Evolutionary conservation across 2,329 filamentous ascomycete species (phyloP).

Genomic region (Alternaria incomplexa): DNA sequence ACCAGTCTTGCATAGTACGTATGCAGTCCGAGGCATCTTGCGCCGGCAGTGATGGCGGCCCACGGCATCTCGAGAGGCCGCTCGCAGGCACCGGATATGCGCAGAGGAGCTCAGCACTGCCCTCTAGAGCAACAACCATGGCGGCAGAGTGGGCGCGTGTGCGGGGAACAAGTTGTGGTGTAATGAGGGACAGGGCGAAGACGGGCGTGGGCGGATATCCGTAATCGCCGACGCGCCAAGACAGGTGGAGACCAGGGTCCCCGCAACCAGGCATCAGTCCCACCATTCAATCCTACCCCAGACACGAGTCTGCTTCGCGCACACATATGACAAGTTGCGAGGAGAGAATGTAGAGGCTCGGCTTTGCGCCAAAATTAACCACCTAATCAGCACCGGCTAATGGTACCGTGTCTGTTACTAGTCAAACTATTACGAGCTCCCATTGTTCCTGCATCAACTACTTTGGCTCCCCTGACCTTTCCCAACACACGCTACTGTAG

Average conservation of each 20-base stretch:
- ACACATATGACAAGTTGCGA: neutral
- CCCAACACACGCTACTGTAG: neutral
- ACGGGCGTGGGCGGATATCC: constrained; percentile 11
- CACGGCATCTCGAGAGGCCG: neutral
- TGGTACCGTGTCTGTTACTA: neutral
- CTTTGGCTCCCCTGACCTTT: neutral
- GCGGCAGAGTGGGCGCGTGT: neutral
- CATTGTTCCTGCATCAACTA: neutral
- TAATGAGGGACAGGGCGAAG: constrained; percentile 5
- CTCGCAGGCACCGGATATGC: neutral
- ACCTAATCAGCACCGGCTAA: neutral
- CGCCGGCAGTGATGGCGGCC: constrained; percentile 1
- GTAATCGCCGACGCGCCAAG: constrained; percentile 26
- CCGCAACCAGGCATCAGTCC: constrained; percentile 12
- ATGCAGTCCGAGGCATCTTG: constrained; percentile 19
- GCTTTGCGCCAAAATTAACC: neutral
- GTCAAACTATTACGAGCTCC: neutral
- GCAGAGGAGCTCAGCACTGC: constrained; percentile 22
- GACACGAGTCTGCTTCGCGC: neutral
- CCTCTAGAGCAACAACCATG: constrained; percentile 27
- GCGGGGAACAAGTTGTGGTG: neutral
- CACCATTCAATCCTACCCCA: neutral
- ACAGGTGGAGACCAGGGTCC: constrained; percentile 14
- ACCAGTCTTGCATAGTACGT: constrained; percentile 20
- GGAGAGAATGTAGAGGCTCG: neutral